Evolutionary conservation across 306 rosid species (phyloP).

Genomic region (Pyrus bretschneideri): DNA sequence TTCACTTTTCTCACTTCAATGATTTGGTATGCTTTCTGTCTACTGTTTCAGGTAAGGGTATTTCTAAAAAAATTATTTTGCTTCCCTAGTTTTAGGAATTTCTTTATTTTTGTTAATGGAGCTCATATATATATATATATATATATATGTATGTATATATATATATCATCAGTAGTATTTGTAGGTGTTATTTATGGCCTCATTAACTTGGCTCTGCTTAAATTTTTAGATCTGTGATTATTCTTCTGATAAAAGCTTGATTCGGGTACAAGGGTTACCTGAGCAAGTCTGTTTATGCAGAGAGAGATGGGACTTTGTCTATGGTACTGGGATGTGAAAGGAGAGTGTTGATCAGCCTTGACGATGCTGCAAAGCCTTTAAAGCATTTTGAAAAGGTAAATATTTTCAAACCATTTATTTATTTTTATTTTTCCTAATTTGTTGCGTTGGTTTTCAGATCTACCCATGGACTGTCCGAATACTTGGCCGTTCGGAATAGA

Average conservation of each 20-base stretch:
- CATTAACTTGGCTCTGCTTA: slow-evolving; percentile 10
- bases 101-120: not conserved
- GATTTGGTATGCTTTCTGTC: slow-evolving; percentile 3
- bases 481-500: not conserved
- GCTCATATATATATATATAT: not conserved
- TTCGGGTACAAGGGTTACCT: not conserved
- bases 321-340: not conserved
- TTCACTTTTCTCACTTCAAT: not conserved
- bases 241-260: slow-evolving; percentile 26
- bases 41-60: slow-evolving; percentile 21
- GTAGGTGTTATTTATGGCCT: not conserved
- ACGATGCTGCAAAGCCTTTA: not conserved
- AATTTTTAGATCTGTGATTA: slow-evolving; percentile 42
- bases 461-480: not conserved
- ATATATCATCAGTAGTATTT: not conserved
- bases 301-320: not conserved
- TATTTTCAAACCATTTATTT: not conserved
- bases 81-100: slow-evolving; percentile 1
- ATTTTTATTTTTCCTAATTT: not conserved
- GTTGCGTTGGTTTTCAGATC: slow-evolving; percentile 12
- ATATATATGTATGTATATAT: too few species aligned
- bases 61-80: not conserved
- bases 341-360: not conserved
- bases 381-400: not conserved
- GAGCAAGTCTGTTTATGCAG: not conserved